A percentile compares a stretch with the other conserved stretches of the same genome.
These are phyloP conservation scores for Thelonectria olida DNA, from an alignment of 2,329 filamentous ascomycete genomes.

Conservation along the genomic window DNA sequence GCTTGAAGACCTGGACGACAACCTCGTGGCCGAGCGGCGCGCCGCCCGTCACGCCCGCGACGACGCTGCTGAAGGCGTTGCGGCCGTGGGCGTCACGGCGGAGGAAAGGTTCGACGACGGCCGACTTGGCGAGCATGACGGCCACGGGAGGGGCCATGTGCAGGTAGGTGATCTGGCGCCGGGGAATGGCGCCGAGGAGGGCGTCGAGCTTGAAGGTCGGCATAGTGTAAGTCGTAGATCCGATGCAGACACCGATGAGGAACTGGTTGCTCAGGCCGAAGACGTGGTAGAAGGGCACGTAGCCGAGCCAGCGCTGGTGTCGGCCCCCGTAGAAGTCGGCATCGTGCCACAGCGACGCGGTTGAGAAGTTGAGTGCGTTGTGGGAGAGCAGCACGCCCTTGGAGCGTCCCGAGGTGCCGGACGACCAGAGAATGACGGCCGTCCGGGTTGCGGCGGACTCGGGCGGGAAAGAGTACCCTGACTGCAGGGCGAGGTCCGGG, in stretches of 20 bases:
- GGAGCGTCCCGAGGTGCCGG: conserved; percentile 75
- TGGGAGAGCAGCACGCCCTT: conserved; percentile 81
- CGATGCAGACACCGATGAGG: conserved; percentile 62
- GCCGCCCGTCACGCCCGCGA: conserved; percentile 66
- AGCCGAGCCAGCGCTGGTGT: conserved; percentile 62
- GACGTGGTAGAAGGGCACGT: conserved; percentile 76
- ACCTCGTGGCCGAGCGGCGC: conserved; percentile 68
- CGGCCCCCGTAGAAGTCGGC: conserved; percentile 54
- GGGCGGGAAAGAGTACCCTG: conserved; percentile 48
- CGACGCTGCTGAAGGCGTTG: conserved; percentile 68
- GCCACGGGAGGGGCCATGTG: conserved; percentile 76
- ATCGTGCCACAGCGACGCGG: conserved; percentile 57
- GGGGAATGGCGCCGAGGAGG: conserved; percentile 69
- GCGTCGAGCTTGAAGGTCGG: conserved; percentile 72
- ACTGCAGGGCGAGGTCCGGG: conserved; percentile 58
- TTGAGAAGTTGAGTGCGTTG: conserved; percentile 69
- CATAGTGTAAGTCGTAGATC: conserved; percentile 74
- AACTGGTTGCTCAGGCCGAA: conserved; percentile 67
- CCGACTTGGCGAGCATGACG: conserved; percentile 75
- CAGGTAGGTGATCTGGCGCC: conserved; percentile 71
- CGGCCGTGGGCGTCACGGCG: conserved; percentile 50
- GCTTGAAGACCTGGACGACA: conserved; percentile 67
- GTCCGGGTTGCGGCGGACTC: conserved; percentile 63
- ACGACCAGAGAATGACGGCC: conserved; percentile 57
- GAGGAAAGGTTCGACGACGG: conserved; percentile 69